A percentile compares a stretch with the other conserved stretches of the same genome.
phyloP scores from a whole-genome alignment of 768 basidiomycete genomes.

The Lactarius akahatsu region DNA sequence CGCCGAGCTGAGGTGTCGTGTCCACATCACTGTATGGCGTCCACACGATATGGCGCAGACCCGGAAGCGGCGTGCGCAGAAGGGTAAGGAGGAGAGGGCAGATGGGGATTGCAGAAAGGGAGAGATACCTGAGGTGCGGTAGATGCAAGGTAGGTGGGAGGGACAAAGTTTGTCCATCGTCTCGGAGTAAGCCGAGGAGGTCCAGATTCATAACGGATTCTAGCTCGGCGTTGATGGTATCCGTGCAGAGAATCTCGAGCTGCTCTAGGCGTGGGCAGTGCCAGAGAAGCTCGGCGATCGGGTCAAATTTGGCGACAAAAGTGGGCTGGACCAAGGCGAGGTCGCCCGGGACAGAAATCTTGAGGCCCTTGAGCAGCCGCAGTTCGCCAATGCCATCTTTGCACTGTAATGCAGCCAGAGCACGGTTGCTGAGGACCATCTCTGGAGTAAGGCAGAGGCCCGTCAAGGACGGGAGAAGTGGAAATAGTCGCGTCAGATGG shows the following conservation, averaged over 20 bases:
- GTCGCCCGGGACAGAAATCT: conserved; percentile 22
- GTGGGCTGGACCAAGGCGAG: background rate
- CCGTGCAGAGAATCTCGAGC: conserved; percentile 26
- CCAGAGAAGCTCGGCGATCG: conserved; percentile 17
- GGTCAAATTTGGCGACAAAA: background rate
- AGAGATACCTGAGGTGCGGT: conserved; percentile 55
- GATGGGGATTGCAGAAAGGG: conserved; percentile 63
- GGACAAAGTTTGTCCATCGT: conserved; percentile 27
- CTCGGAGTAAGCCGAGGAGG: background rate
- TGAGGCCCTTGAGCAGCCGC: conserved; percentile 25
- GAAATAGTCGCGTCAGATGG: conserved; percentile 61
- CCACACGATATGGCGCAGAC: conserved; percentile 60
- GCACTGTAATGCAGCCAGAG: conserved; percentile 13
- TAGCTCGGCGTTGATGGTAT: conserved; percentile 17
- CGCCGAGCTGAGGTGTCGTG: conserved; percentile 55
- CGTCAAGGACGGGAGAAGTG: conserved; percentile 41
- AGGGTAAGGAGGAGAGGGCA: conserved; percentile 64
- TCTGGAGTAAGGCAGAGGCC: conserved; percentile 21
- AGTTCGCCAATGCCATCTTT: conserved; percentile 27
- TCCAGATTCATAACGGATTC: conserved; percentile 8
- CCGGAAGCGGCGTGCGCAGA: conserved; percentile 58
- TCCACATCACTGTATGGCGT: conserved; percentile 70
- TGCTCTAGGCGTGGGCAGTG: conserved; percentile 22
- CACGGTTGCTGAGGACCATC: conserved; percentile 23
- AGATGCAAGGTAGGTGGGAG: conserved; percentile 50